Base-by-base conservation (phyloP, 345 rosid species). In the Hypericum androsaemum region DNA sequence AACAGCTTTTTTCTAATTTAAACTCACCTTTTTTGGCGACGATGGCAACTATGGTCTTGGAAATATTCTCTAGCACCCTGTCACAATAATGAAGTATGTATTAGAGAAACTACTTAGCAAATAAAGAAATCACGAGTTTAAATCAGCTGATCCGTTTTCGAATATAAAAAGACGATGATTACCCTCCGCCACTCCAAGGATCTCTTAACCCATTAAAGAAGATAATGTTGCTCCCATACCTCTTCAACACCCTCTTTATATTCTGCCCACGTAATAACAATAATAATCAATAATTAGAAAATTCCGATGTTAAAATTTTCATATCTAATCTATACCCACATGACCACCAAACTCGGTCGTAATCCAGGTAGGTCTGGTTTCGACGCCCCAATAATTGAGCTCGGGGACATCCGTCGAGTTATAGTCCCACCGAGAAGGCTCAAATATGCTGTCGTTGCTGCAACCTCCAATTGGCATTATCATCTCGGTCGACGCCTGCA, bases 171-270 rank as follows among this genome's bases (percentile, higher is more conserved):
- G n/a, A n/a, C n/a, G 36, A 36, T 52, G n/a, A n/a, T 53, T 22
- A 72, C 80, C 83, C 86, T 62, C 86, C 89, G 42, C 77, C 83
- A 39, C 83, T 83, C 89, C 86, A 77, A 41, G 89, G 89, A 52
- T 80, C 89, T 71, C 86, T 73, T 59, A 80, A 57, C 42, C 86
- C 89, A 66, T 83, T 83, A 53, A 75, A 83, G 78, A 83, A 77
- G 64, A 80, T 77, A 7, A 83, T 77, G 36, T 79, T 82, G 66
- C 83, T 80, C 5, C 68, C 86, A 53, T 64, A 74, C 53, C 82
- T 77, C 55, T 47, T 80, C 71, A 83, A 65, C 3, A 69, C 67
- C 55, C 64, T 59, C 61, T 59, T 49, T 41, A 82, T 75, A 41
- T 73, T 56, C 86, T 80, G 74, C 48, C 8, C 38, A 4, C 32